Conservation (phyloP, 2,329 filamentous ascomycete species). For the Coniochaeta sp. region DNA sequence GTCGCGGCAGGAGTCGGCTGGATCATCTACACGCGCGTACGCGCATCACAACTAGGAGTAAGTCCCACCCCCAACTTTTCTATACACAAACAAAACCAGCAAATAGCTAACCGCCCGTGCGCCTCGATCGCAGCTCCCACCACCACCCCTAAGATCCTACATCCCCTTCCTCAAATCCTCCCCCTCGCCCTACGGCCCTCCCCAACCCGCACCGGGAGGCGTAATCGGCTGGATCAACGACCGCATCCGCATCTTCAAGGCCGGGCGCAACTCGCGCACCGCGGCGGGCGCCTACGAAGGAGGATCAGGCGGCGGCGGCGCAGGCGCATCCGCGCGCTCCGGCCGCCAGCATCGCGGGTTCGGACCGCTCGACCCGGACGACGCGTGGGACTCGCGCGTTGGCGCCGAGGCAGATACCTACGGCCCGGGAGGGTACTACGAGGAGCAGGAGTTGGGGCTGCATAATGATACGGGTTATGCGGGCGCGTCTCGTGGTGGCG, state of each 20-base stretch:
- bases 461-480: constrained; percentile 25
- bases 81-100: constrained; percentile 7
- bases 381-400: constrained; percentile 78
- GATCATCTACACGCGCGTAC: constrained; percentile 65
- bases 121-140: constrained; percentile 59
- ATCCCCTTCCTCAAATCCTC: constrained; percentile 63
- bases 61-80: constrained; percentile 15
- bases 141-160: constrained; percentile 59
- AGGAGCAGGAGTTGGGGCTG: constrained; percentile 66
- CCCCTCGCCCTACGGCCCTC: constrained; percentile 39
- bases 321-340: constrained; percentile 16
- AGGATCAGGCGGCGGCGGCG: constrained; percentile 31
- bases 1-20: constrained; percentile 53
- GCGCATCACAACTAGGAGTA: constrained; percentile 65
- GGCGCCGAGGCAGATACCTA: constrained; percentile 64
- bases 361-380: constrained; percentile 69
- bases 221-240: constrained; percentile 68
- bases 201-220: constrained; percentile 52
- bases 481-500: constrained; percentile 25
- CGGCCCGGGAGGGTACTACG: constrained; percentile 58
- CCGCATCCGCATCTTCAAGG: constrained; percentile 53
- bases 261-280: constrained; percentile 55
- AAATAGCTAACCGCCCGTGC: constrained; percentile 1
- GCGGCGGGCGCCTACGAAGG: constrained; percentile 67
- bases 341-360: constrained; percentile 55